These are phyloP conservation scores for Candida endomychidarum DNA, from an alignment of 805 yeast genomes.

Conservation along the genomic window DNA sequence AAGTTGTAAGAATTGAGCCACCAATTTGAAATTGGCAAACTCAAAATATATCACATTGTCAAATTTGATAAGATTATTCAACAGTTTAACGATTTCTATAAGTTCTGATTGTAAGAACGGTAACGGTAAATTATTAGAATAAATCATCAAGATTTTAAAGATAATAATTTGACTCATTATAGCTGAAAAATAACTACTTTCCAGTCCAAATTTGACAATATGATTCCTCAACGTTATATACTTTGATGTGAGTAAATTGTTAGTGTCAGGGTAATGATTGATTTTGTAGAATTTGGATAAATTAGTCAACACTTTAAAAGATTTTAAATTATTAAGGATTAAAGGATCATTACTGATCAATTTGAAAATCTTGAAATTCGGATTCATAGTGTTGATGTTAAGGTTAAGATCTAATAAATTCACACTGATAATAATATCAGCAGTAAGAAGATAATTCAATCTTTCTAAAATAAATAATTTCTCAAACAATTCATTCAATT, in stretches of 20 bases:
- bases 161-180: conserved; percentile 17
- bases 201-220: conserved; percentile 14
- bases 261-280: conserved; percentile 16
- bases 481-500: conserved; percentile 33
- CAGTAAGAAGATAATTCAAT: conserved; percentile 20
- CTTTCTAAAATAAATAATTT: conserved; percentile 29
- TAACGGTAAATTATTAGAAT: conserved; percentile 19
- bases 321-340: conserved; percentile 19
- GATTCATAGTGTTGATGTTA: conserved; percentile 9
- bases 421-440: conserved; percentile 15
- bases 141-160: conserved; percentile 23
- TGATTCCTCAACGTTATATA: conserved; percentile 14
- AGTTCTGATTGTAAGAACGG: conserved; percentile 19
- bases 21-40: conserved; percentile 31
- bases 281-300: conserved; percentile 15
- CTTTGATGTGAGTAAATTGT: conserved; percentile 10
- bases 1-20: conserved; percentile 32
- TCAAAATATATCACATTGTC: conserved; percentile 20
- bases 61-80: conserved; percentile 14
- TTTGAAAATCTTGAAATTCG: conserved; percentile 11
- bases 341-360: conserved; percentile 18
- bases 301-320: conserved; percentile 15
- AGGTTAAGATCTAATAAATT: conserved; percentile 14
- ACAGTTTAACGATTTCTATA: conserved; percentile 17
- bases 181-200: conserved; percentile 14